Evolutionary conservation across 129 eudicot species (phyloP), one percentile per base, ranked within the genome.

Genomic region (Flaveria linearis): DNA sequence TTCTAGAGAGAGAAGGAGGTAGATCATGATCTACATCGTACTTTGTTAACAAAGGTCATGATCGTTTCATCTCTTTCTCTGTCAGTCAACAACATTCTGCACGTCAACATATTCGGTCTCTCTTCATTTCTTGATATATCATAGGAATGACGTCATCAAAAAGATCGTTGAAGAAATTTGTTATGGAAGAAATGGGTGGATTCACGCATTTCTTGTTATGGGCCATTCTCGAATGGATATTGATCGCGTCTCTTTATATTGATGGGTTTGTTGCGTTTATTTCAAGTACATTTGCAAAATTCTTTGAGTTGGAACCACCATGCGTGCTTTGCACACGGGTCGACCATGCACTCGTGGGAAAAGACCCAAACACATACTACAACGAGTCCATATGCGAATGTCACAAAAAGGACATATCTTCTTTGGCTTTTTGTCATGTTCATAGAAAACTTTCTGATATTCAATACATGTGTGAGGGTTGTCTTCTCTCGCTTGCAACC

Each of bases 251-350:
- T 51, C 90, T 95, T 17, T 89, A 84, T 82, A 52, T 89, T 7
- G 99, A 89, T 64, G 96, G 96, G 0, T 69, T 86, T 43, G 76
- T 91, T 15, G 87, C 96, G 20, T 85, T 87, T 53, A 0, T 86
- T 9, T 80, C 92, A 26, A 78, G 82, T 22, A 89, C 82, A 30
- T 86, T 91, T 20, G 95, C 99, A 43, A 83, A 75, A 5, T 63
- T 80, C 43, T 95, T 91, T 16, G 91, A 89, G 33, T 69, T 95
- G 67, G 76, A 64, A 71, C 84, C 86, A 22, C 99, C 99, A 0
- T 95, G 99, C 30, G 82, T 91, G 82, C 87, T 95, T 28, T 95
- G 99, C 81, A 86, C 99, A 0, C 83, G 97, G 23, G 85, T 95
- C 15, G 96, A 95, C 67, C 97, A 87, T 39, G 72, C 86, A 30